phyloP scores from a whole-genome alignment of 192 early-diverging fungal genomes.

The Coemansia sp. region DNA sequence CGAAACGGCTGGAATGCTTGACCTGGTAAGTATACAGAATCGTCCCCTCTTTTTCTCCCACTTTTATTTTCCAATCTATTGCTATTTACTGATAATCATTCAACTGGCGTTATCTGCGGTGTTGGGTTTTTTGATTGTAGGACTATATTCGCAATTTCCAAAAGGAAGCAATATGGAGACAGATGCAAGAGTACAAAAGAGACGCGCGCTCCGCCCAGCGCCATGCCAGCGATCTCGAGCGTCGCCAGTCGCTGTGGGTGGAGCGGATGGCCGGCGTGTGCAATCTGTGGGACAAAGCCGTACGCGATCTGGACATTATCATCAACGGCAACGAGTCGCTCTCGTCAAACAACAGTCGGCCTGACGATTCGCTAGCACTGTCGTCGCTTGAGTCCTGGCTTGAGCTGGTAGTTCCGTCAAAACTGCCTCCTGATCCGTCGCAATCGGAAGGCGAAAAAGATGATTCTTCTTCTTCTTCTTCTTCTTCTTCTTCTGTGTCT shows the following conservation, averaged over 20 bases:
- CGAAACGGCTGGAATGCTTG: conserved; percentile 46
- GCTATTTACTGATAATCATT: not conserved
- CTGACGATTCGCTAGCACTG: not conserved
- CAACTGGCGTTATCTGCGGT: not conserved
- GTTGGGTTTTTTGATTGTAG: conserved; percentile 17
- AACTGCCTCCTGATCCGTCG: not conserved
- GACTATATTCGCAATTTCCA: conserved; percentile 58
- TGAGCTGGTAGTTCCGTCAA: conserved; percentile 25
- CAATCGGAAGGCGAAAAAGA: not conserved
- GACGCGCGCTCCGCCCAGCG: conserved; percentile 54
- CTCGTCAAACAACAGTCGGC: not conserved
- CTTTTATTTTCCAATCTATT: conserved; percentile 4
- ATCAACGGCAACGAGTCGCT: conserved; percentile 14
- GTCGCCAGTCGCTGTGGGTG: conserved; percentile 51
- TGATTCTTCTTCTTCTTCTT: too few species aligned
- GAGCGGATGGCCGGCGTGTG: conserved; percentile 49
- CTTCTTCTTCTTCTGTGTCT: too few species aligned
- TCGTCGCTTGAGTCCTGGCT: conserved; percentile 26
- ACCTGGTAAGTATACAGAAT: conserved; percentile 30
- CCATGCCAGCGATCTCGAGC: conserved; percentile 47
- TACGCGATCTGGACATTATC: conserved; percentile 37
- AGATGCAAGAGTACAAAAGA: conserved; percentile 68
- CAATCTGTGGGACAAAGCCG: conserved; percentile 55
- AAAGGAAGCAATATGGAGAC: conserved; percentile 69
- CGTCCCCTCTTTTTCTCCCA: not conserved